Conservation (phyloP, 2,329 filamentous ascomycete genomes). For the Fusarium sp. region DNA sequence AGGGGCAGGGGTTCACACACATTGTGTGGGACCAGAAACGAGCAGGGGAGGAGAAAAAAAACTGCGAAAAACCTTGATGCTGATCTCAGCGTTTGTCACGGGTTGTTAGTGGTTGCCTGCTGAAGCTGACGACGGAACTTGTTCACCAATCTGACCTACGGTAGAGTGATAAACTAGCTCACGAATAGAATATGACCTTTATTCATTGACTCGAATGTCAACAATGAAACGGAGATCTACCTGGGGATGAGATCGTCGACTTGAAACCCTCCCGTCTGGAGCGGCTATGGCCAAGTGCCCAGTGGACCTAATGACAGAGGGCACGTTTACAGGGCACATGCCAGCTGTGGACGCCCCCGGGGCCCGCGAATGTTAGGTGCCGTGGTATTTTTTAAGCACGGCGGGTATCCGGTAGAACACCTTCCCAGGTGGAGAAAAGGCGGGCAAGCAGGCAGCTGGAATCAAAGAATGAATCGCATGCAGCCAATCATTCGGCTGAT, state of each 20-base stretch:
- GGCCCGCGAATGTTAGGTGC: neutral
- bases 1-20: slow-evolving; percentile 17
- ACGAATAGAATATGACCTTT: neutral
- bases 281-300: neutral
- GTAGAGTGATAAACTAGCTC: neutral
- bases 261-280: neutral
- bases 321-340: neutral
- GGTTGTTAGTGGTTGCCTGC: neutral
- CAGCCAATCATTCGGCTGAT: neutral
- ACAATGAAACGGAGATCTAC: neutral
- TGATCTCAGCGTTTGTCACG: neutral
- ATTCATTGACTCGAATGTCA: neutral
- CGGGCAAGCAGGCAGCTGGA: neutral
- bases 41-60: neutral
- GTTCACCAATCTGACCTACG: neutral
- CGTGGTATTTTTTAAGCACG: neutral
- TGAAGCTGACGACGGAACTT: neutral
- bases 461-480: neutral
- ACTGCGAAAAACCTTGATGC: neutral
- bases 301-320: neutral
- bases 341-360: neutral
- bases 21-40: slow-evolving; percentile 10
- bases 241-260: neutral
- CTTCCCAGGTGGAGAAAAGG: neutral
- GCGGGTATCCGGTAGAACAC: neutral